These are phyloP conservation scores for Chloromonas sp. DNA, from an alignment of 163 green algal genomes.

Conservation along the genomic window DNA sequence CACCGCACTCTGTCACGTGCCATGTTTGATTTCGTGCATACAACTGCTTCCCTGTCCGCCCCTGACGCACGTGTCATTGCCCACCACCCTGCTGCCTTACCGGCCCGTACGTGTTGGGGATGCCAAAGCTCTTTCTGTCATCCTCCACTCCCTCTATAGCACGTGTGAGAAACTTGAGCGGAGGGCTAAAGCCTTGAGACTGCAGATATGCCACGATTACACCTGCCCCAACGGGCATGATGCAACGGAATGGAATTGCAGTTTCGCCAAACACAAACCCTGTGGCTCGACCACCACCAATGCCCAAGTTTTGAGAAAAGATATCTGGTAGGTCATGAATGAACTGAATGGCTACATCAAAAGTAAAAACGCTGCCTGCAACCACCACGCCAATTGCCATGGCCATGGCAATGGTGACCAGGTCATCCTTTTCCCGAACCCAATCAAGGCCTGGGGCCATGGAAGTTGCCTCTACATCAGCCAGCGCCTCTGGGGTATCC, in stretches of 20 bases:
- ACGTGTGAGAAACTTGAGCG: constrained; percentile 46
- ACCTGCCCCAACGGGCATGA: constrained; percentile 55
- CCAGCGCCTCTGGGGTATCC: constrained; percentile 25
- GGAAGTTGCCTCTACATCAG: constrained; percentile 23
- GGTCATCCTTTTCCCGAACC: constrained; percentile 23
- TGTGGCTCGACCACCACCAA: constrained; percentile 30
- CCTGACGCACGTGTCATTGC: too few species aligned
- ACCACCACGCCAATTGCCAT: constrained; percentile 33
- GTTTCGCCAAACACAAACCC: constrained; percentile 33
- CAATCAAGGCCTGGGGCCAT: constrained; percentile 21
- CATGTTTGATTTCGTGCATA: too few species aligned
- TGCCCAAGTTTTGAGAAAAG: constrained; percentile 18
- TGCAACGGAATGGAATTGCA: constrained; percentile 43
- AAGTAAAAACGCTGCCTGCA: constrained; percentile 45
- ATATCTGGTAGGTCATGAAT: constrained; percentile 59
- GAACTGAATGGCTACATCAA: constrained; percentile 56
- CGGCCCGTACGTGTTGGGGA: constrained; percentile 46
- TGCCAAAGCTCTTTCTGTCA: constrained; percentile 33
- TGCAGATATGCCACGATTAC: constrained; percentile 42
- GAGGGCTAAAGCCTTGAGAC: constrained; percentile 38
- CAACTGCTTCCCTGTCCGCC: too few species aligned
- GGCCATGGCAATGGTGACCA: not conserved
- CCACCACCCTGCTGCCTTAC: constrained; percentile 5
- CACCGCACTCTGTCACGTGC: too few species aligned
- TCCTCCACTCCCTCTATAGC: constrained; percentile 54